These are phyloP conservation scores for California macrophylla DNA, from an alignment of 441 rosid genomes.

Conservation along the genomic window DNA sequence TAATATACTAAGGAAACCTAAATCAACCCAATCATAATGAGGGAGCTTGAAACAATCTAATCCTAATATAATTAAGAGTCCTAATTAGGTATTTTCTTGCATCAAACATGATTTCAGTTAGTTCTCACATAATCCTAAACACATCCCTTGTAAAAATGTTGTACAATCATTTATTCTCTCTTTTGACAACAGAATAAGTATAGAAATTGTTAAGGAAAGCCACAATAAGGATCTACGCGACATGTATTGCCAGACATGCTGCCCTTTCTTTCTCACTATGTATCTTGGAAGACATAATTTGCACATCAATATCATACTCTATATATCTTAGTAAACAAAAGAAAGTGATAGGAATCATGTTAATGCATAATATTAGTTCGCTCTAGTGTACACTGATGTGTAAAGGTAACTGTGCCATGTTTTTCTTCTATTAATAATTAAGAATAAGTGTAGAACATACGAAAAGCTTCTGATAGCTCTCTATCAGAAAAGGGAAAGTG, in stretches of 20 bases:
- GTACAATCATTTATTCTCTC: neutral
- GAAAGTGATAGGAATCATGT: conserved; percentile 8
- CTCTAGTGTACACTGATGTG: neutral
- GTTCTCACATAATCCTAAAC: neutral
- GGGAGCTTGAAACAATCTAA: too few relatives aligned
- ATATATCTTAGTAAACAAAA: neutral
- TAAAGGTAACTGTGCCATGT: neutral
- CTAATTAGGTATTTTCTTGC: too few relatives aligned
- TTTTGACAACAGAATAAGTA: neutral
- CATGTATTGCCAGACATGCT: neutral
- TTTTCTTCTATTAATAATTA: neutral
- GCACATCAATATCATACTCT: neutral
- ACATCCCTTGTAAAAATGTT: neutral
- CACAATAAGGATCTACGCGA: neutral
- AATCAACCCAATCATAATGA: too few relatives aligned
- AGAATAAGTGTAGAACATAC: conserved; percentile 34
- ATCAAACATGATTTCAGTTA: neutral
- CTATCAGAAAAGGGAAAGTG: conserved; percentile 61
- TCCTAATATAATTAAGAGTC: too few relatives aligned
- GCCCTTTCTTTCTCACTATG: neutral
- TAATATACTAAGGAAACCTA: too few relatives aligned
- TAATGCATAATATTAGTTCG: conserved; percentile 3
- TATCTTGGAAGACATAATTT: neutral
- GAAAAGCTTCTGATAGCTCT: conserved; percentile 82
- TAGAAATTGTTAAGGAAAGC: neutral